phyloP scores from a whole-genome alignment of 2,329 filamentous ascomycete genomes.

The Penicillium italicum region DNA sequence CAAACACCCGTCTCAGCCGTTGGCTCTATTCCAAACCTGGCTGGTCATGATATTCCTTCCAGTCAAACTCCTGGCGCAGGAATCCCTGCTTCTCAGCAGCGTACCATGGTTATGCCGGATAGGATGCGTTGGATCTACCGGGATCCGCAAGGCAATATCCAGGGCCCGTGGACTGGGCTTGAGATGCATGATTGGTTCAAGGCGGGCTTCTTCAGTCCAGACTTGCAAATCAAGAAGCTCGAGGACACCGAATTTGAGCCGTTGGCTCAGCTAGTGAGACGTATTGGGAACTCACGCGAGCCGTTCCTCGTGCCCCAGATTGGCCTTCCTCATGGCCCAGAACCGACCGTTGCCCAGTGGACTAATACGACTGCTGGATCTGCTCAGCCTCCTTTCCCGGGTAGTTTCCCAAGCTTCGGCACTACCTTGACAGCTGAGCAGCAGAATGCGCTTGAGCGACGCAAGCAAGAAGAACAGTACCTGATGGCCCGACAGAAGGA shows the following conservation, averaged over 20 bases:
- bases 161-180: conserved; percentile 91
- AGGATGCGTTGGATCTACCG: conserved; percentile 98
- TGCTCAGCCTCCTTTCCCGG: conserved; percentile 83
- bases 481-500: conserved; percentile 95
- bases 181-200: conserved; percentile 99
- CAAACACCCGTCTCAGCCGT: conserved; percentile 39
- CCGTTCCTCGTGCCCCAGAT: conserved; percentile 98
- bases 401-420: conserved; percentile 88
- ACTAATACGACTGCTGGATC: conserved; percentile 52
- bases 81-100: conserved; percentile 64
- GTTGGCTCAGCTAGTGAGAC: conserved; percentile 85
- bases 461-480: conserved; percentile 98
- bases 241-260: conserved; percentile 95
- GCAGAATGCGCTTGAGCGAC: conserved; percentile 91
- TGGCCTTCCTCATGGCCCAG: conserved; percentile 82
- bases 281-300: conserved; percentile 95
- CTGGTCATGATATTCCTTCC: conserved; percentile 31
- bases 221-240: conserved; percentile 89
- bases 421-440: conserved; percentile 95
- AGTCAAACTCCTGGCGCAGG: conserved; percentile 50
- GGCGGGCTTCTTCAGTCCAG: conserved; percentile 92
- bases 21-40: conserved; percentile 31
- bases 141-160: conserved; percentile 85
- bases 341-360: conserved; percentile 53
- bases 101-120: conserved; percentile 98